Evolutionary conservation across 2,329 filamentous ascomycete species (phyloP).

Genomic region (Alternaria tenuissima): DNA sequence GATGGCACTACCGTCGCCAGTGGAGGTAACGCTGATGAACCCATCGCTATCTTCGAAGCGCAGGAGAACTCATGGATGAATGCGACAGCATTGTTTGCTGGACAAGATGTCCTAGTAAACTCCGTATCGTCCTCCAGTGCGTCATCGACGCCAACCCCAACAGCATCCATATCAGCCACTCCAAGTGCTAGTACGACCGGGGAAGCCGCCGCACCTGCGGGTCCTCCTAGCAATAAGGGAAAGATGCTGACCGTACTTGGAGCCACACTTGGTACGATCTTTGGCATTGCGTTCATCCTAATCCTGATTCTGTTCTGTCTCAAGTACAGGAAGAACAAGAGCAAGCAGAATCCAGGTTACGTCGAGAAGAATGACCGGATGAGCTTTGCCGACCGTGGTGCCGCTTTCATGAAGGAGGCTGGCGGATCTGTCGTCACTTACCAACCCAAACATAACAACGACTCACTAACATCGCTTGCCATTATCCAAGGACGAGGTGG

Average conservation of each 20-base stretch:
- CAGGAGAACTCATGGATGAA: slow-evolving; percentile 81
- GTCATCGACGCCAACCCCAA: slow-evolving; percentile 36
- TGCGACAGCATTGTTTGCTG: slow-evolving; percentile 68
- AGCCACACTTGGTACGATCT: slow-evolving; percentile 81
- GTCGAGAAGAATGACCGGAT: slow-evolving; percentile 54
- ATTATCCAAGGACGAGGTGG: slow-evolving; percentile 65
- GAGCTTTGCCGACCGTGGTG: slow-evolving; percentile 61
- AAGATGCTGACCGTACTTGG: slow-evolving; percentile 73
- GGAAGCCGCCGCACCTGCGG: slow-evolving; percentile 42
- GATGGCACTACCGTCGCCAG: slow-evolving; percentile 77
- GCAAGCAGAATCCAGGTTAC: slow-evolving; percentile 62
- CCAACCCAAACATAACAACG: slow-evolving; percentile 44
- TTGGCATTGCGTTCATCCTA: slow-evolving; percentile 75
- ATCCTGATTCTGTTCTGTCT: slow-evolving; percentile 75
- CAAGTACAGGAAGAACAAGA: slow-evolving; percentile 67
- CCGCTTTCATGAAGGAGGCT: slow-evolving; percentile 62
- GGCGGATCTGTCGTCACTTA: slow-evolving; percentile 52
- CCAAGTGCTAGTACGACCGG: slow-evolving; percentile 41
- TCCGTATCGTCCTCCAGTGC: slow-evolving; percentile 45
- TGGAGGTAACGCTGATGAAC: slow-evolving; percentile 71
- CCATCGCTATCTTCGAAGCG: slow-evolving; percentile 80
- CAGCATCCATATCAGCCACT: slow-evolving; percentile 32
- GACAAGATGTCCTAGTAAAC: slow-evolving; percentile 46
- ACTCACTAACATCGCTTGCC: slow-evolving; percentile 54
- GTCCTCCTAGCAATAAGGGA: slow-evolving; percentile 51